phyloP scores from a whole-genome alignment of 805 yeast genomes.

The Ogataea parapolymorpha region DNA sequence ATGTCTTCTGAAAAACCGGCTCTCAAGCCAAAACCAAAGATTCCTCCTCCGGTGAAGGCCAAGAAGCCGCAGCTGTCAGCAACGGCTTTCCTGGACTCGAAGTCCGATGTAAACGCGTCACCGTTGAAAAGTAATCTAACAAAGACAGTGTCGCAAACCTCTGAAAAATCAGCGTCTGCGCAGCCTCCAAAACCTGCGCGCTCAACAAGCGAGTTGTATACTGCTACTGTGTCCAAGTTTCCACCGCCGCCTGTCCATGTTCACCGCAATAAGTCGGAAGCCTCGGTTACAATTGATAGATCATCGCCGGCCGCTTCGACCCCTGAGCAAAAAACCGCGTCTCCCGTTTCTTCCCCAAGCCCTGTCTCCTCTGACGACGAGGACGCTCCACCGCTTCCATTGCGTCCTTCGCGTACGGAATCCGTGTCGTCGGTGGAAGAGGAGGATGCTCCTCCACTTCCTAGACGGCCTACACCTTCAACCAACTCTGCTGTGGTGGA shows the following conservation, averaged over 20 bases:
- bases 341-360: neutral
- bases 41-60: conserved; percentile 26
- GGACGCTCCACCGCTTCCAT: conserved; percentile 23
- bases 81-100: neutral
- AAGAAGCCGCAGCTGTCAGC: conserved; percentile 24
- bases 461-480: neutral
- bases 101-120: conserved; percentile 1
- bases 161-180: neutral
- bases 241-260: conserved; percentile 23
- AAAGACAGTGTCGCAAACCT: conserved; percentile 3
- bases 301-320: conserved; percentile 10
- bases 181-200: neutral
- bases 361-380: conserved; percentile 12
- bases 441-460: neutral
- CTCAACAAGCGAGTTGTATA: neutral
- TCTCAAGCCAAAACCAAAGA: conserved; percentile 33
- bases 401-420: neutral
- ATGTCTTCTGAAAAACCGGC: conserved; percentile 30
- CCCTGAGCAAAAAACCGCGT: neutral
- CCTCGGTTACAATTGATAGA: conserved; percentile 1
- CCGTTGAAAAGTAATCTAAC: conserved; percentile 6
- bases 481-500: neutral
- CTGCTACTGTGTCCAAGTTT: conserved; percentile 5
- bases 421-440: neutral
- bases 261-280: conserved; percentile 8